These are phyloP conservation scores for Strobilomyces confusus DNA, from an alignment of 768 basidiomycete species.

Conservation along the genomic window DNA sequence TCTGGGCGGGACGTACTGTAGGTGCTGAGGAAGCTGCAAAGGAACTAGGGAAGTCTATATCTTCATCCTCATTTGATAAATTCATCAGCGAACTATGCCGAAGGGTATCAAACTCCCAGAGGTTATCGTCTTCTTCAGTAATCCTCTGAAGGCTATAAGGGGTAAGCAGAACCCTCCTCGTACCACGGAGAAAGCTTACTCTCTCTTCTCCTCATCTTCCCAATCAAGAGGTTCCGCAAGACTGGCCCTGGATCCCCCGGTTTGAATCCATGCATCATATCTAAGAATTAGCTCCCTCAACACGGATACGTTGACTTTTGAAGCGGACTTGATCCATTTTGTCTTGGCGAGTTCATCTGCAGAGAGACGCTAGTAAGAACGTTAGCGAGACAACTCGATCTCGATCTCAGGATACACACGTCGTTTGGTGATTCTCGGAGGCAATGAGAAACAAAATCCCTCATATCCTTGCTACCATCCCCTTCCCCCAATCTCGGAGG, in stretches of 20 bases:
- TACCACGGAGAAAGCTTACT: slow-evolving; percentile 29
- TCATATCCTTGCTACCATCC: slow-evolving; percentile 80
- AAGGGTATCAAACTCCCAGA: slow-evolving; percentile 79
- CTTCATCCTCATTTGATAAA: slow-evolving; percentile 23
- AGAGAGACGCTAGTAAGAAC: slow-evolving; percentile 58
- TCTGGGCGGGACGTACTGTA: slow-evolving; percentile 50
- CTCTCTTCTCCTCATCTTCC: slow-evolving; percentile 65
- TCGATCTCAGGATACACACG: slow-evolving; percentile 40
- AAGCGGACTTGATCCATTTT: slow-evolving; percentile 83
- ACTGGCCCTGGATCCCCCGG: slow-evolving; percentile 71
- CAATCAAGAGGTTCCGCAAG: slow-evolving; percentile 68
- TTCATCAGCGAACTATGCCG: slow-evolving; percentile 38
- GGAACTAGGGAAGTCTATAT: slow-evolving; percentile 14
- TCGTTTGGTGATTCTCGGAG: slow-evolving; percentile 77
- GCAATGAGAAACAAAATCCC: slow-evolving; percentile 82
- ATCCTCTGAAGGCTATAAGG: slow-evolving; percentile 18
- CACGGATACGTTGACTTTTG: slow-evolving; percentile 61
- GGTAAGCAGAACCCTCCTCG: slow-evolving; percentile 5
- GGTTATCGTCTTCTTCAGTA: slow-evolving; percentile 32
- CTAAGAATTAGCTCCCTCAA: slow-evolving; percentile 80
- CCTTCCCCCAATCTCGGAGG: slow-evolving; percentile 77
- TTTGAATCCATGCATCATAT: slow-evolving; percentile 67
- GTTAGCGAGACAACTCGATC: slow-evolving; percentile 4
- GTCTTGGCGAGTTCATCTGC: slow-evolving; percentile 86
- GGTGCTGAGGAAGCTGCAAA: slow-evolving; percentile 24